Evolutionary conservation across 176 grass and related monocot species (phyloP).

Genomic region (Avena eriantha): DNA sequence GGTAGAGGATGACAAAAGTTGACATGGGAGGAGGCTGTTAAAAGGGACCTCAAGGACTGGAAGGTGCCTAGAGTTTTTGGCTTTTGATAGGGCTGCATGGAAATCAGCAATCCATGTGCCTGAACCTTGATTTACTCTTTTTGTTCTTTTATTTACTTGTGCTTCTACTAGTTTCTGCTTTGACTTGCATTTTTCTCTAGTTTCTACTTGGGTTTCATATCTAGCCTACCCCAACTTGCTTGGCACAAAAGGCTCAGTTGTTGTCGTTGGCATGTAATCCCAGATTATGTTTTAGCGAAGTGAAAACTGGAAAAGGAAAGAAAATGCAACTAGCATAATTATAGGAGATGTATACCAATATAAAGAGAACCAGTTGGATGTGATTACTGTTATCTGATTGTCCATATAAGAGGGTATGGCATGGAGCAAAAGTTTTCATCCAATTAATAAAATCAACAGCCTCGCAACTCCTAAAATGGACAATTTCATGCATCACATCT

Average conservation of each 20-base stretch:
- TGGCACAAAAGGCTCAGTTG: too few species aligned
- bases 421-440: not conserved
- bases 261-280: conserved; percentile 10
- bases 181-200: too few species aligned
- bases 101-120: too few species aligned
- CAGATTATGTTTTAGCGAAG: conserved; percentile 17
- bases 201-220: not conserved
- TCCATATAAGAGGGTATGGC: not conserved
- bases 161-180: too few species aligned
- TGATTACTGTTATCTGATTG: not conserved
- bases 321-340: not conserved
- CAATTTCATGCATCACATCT: not conserved
- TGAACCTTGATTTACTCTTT: too few species aligned
- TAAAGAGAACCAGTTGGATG: not conserved
- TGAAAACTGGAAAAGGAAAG: not conserved
- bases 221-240: too few species aligned
- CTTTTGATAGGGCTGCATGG: too few species aligned
- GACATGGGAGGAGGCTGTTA: too few species aligned
- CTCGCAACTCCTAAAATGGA: conserved; percentile 7
- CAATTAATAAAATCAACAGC: conserved; percentile 21
- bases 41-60: too few species aligned
- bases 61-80: too few species aligned
- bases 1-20: too few species aligned
- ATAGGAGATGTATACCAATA: not conserved
- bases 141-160: too few species aligned